Percentiles rank a stretch among this genome's conserved stretches.
phyloP scores from a whole-genome alignment of 2,329 filamentous ascomycete genomes.

The Drechslerella coelobrocha region DNA sequence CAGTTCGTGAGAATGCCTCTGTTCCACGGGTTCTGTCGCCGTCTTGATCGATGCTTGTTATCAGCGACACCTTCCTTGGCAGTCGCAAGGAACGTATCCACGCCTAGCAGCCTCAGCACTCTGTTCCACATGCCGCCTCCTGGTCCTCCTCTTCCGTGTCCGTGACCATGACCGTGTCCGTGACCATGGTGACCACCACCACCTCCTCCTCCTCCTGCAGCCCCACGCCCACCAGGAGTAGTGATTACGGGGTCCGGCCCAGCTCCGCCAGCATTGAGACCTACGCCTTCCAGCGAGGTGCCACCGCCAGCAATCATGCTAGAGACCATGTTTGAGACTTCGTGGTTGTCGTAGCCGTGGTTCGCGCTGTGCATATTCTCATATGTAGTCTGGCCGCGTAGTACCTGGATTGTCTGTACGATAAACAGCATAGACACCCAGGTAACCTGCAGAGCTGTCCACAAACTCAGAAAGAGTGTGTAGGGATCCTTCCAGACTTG shows the following conservation, averaged over 20 bases:
- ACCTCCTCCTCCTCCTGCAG: conserved; percentile 58
- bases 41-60: conserved; percentile 62
- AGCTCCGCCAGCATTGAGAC: conserved; percentile 71
- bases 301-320: conserved; percentile 77
- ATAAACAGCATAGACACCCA: conserved; percentile 98
- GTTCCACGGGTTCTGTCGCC: conserved; percentile 77
- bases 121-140: conserved; percentile 81
- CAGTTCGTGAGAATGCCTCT: conserved; percentile 86
- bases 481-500: conserved; percentile 82
- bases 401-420: conserved; percentile 91
- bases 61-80: conserved; percentile 74
- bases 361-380: conserved; percentile 90
- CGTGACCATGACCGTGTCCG: conserved; percentile 59
- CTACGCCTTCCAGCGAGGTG: conserved; percentile 70
- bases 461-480: conserved; percentile 78
- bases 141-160: conserved; percentile 67
- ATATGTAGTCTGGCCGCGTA: conserved; percentile 91
- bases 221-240: conserved; percentile 48
- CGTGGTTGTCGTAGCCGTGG: conserved; percentile 57
- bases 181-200: conserved; percentile 59
- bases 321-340: conserved; percentile 66
- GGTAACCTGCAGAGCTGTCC: conserved; percentile 82
- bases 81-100: conserved; percentile 93
- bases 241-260: conserved; percentile 66
- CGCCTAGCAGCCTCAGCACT: conserved; percentile 69